Percentiles rank a stretch among this genome's conserved stretches.
These are phyloP conservation scores for Calonectria multiphialidica DNA, from an alignment of 2,329 filamentous ascomycete genomes.

Conservation along the genomic window DNA sequence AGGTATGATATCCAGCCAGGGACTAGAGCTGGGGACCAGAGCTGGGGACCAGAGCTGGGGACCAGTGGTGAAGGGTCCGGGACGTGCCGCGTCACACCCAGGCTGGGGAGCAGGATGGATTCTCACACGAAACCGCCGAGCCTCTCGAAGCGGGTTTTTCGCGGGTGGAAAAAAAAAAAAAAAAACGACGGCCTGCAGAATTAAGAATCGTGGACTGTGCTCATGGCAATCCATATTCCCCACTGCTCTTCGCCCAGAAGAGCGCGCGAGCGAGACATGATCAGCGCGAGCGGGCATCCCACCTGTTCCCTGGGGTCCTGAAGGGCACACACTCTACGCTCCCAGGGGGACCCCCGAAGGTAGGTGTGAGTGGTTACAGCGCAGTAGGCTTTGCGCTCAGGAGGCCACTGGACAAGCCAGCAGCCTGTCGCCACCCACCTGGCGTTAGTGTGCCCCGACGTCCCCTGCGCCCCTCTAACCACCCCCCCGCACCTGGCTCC, in stretches of 20 bases:
- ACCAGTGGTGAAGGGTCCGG: too few relatives aligned
- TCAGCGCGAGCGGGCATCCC: background rate
- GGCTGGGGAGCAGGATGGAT: too few relatives aligned
- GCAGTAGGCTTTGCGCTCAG: background rate
- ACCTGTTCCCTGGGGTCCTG: background rate
- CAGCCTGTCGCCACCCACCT: background rate
- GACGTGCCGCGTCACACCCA: too few relatives aligned
- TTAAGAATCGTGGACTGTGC: background rate
- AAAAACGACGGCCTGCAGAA: background rate
- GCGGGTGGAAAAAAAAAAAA: too few relatives aligned
- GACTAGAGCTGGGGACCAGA: background rate
- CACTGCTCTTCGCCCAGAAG: background rate
- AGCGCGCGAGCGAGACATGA: background rate
- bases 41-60: background rate
- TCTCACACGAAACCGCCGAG: too few relatives aligned
- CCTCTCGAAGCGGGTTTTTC: background rate
- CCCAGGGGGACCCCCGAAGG: background rate
- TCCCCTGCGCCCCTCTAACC: background rate
- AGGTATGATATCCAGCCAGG: background rate
- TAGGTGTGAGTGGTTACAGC: background rate
- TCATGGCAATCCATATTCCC: background rate
- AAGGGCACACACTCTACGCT: background rate
- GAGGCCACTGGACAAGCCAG: background rate
- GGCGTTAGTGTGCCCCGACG: background rate
- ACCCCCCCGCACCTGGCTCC: background rate